Evolutionary conservation across 768 basidiomycete genomes (phyloP), one percentile per base, ranked within the genome.

Genomic region (Pleurotus djamor): DNA sequence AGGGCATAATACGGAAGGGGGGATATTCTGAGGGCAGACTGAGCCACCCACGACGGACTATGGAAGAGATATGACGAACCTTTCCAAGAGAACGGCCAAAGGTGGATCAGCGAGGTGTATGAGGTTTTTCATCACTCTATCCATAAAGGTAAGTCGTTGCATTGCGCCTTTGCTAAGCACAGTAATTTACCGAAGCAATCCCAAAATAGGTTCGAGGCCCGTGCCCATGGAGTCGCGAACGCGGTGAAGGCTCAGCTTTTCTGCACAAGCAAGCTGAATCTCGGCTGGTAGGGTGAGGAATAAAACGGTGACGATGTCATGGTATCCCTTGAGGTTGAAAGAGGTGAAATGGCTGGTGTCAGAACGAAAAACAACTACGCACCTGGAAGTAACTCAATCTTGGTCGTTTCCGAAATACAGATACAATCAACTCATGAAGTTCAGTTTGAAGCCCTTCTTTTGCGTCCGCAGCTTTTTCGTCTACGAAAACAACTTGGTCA

Each of bases 1-100:
- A 98, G 82, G 0, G 94, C 92, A 68, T 89, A 92, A 68, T 94
- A 96, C 0, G 95, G 95, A 1, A 96, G 78, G 0, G 91, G 91
- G 0, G 91, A 84, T 32, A 80, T 83, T 55, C 89, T 92, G 59
- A 4, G 12, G 21, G 48, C 48, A 13, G 61, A 43, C 36, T 44
- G 37, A 61, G 41, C 36, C 41, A 63, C 21, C 10, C 10, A 58
- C 54, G 50, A 4, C 52, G 10, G 57, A 41, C 13, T 28, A 13
- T 13, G 34, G n/a, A 21, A 52, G 32, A 47, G 38, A 48, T 32
- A 12, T 21, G 32, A 74, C 81, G 44, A 64, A 89, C 91, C 72
- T 75, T 73, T 91, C 85, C 2, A 96, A 82, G 38, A 88, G 69
- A n/a, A 74, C 69, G 0, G 92, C 84, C 60, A 88, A 87, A 33